Evolutionary conservation across 2,329 filamentous ascomycete species (phyloP).

Genomic region (Spiromastix sp.): DNA sequence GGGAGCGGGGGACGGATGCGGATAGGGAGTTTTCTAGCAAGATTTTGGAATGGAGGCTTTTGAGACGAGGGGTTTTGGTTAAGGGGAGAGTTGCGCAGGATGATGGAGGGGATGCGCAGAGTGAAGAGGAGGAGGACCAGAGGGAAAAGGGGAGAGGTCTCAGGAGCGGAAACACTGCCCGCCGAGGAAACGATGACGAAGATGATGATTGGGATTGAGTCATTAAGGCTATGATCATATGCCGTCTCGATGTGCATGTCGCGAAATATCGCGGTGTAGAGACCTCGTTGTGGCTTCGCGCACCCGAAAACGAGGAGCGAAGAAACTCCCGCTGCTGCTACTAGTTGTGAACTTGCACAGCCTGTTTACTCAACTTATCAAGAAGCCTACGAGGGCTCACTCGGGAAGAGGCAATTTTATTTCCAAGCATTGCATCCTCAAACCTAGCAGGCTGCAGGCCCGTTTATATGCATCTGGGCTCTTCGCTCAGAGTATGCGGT

Average conservation of each 20-base stretch:
- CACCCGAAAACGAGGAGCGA: too few relatives aligned
- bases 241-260: not conserved
- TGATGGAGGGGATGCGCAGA: conserved; percentile 17
- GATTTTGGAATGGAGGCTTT: conserved; percentile 32
- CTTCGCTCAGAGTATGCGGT: too few relatives aligned
- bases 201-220: conserved; percentile 40
- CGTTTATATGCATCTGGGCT: too few relatives aligned
- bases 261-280: not conserved
- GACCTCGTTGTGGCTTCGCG: too few relatives aligned
- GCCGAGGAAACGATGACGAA: conserved; percentile 27
- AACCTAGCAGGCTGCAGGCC: too few relatives aligned
- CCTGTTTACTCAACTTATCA: too few relatives aligned
- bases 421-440: too few relatives aligned
- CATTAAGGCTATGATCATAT: too few relatives aligned
- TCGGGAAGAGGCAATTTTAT: too few relatives aligned
- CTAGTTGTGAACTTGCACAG: too few relatives aligned
- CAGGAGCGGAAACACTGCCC: conserved; percentile 14
- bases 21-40: conserved; percentile 28
- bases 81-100: conserved; percentile 23
- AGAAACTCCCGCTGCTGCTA: too few relatives aligned
- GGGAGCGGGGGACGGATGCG: conserved; percentile 27
- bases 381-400: too few relatives aligned
- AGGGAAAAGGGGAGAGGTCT: conserved; percentile 14
- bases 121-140: conserved; percentile 13
- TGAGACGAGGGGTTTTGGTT: conserved; percentile 28